Base-by-base conservation (phyloP, 768 basidiomycete genomes). In the Gautieria morchelliformis region DNA sequence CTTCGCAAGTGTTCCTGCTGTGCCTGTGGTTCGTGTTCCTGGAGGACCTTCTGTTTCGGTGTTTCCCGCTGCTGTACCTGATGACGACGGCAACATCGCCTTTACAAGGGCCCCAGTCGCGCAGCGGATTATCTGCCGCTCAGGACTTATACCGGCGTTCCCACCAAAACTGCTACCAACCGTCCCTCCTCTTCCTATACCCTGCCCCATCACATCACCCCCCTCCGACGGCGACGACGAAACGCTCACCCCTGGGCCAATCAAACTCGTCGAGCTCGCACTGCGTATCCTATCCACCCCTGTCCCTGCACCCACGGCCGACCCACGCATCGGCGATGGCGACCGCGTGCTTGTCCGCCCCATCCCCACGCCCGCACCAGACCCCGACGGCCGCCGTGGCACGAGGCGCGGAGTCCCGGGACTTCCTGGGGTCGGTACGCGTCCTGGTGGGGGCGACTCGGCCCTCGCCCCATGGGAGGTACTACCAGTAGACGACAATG, bases 91-190 rank as follows among this genome's bases (percentile, higher is more conserved):
- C 79, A 79, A 67, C 63, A 85, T 74, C 66, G 87, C 85, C 62
- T 77, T 84, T 67, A 84, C 84, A 22, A 90, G 69, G 65, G 85
- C 66, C 0, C 80, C 75, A 3, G 78, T 78, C 5, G 89, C 87
- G 0, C 74, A 71, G 40, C 88, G 80, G 53, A 91, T 77, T n/a
- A 80, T 69, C 57, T 85, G 87, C 44, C 87, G 78, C 56, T 82
- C 76, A 59, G 64, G 59, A 9, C 35, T 37, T 37, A 37, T 37
- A 14, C 35, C 14, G 2, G 9, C 2, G 2, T 9, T 14, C 2
- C 10, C 35, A 4, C 35, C 35, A 3, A 37, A 14, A 37, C 35
- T 5, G 27, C 27, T 5, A 5, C 27, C 27, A 27, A 27, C 35
- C 33, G 33, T 11, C 33, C 11, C 11, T 37, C 35, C 14, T 37